Evolutionary conservation across 768 basidiomycete genomes (phyloP), one percentile per base, ranked within the genome.

Genomic region (Boletellus sp.): DNA sequence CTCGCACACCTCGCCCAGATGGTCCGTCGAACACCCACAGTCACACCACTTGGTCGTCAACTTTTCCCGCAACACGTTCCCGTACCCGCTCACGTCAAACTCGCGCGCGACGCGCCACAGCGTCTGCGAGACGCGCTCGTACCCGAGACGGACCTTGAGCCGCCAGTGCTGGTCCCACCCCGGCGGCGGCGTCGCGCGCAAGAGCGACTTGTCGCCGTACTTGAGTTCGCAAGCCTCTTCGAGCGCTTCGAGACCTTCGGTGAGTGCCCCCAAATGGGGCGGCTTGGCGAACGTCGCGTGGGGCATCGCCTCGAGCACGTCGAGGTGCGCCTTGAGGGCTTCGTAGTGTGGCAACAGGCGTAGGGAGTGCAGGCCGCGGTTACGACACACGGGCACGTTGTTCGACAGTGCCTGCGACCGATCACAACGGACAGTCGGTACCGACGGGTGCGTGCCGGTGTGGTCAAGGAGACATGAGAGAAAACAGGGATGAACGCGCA

Each of bases 1-100:
- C 69, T 87, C 86, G 54, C 87, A 87, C 15, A 88, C 86, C 62
- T 87, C 85, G 1, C 84, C 82, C 12, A 88, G 70, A 59, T 87
- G 85, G 62, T 87, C 86, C 23, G 86, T 87, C 42, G 85, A 87
- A 61, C 86, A 88, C 1, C 86, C 86, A 66, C 86, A 88, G 51
- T 87, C 85, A 61, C 86, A 88, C 86, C 87, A 88, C 57, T 87
- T 87, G 4, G 74, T 76, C 12, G 81, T 83, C 45, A 88, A 65
- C 66, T 88, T 88, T 55, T 88, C 87, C 24, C 84, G 72, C 28
- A 88, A 69, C 13, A 87, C 79, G 32, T 74, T 70, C 0, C 86
- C 86, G 55, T 87, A 88, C 11, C 87, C 86, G 24, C 81, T 75
- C 3, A 85, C 81, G 57, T 86, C 83, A 52, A 87, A 87, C 59